These are phyloP conservation scores for Aspergillus ellipticus DNA, from an alignment of 495 filamentous ascomycete genomes.

Conservation along the genomic window DNA sequence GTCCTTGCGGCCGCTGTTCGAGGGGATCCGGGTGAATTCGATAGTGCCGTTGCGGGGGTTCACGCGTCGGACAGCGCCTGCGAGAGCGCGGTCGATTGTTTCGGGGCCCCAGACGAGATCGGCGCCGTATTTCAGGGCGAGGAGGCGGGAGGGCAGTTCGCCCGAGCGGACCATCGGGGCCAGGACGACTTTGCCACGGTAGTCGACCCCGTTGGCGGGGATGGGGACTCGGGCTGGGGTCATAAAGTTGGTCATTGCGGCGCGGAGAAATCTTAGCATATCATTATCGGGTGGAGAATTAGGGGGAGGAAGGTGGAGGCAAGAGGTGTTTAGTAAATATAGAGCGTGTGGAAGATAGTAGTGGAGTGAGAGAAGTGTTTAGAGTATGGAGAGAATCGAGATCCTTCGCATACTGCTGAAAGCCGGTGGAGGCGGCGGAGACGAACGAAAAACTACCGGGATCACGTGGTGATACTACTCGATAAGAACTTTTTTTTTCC, in stretches of 20 bases:
- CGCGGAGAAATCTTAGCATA: constrained; percentile 44
- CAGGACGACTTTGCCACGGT: constrained; percentile 86
- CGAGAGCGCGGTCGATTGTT: constrained; percentile 85
- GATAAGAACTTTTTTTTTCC: constrained; percentile 25
- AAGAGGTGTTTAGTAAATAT: not conserved
- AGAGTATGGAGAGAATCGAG: not conserved
- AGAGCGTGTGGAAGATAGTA: not conserved
- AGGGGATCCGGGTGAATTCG: constrained; percentile 75
- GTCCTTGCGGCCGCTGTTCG: constrained; percentile 52
- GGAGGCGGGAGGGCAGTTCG: constrained; percentile 82
- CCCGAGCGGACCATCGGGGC: constrained; percentile 97
- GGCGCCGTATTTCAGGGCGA: constrained; percentile 89
- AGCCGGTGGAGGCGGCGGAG: constrained; percentile 10
- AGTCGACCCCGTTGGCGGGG: constrained; percentile 85
- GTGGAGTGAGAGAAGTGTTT: not conserved
- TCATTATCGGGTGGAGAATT: constrained; percentile 22
- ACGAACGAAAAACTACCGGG: constrained; percentile 8
- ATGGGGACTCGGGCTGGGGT: constrained; percentile 65
- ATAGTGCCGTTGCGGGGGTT: constrained; percentile 72
- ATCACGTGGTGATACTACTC: constrained; percentile 32
- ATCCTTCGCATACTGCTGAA: not conserved
- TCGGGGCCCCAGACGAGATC: constrained; percentile 98
- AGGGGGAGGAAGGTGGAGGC: not conserved
- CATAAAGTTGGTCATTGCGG: constrained; percentile 59
- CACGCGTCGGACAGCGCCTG: constrained; percentile 71